Evolutionary conservation across 2,329 filamentous ascomycete species (phyloP), one percentile per base, ranked within the genome.

Genomic region (Talaromyces sp.): DNA sequence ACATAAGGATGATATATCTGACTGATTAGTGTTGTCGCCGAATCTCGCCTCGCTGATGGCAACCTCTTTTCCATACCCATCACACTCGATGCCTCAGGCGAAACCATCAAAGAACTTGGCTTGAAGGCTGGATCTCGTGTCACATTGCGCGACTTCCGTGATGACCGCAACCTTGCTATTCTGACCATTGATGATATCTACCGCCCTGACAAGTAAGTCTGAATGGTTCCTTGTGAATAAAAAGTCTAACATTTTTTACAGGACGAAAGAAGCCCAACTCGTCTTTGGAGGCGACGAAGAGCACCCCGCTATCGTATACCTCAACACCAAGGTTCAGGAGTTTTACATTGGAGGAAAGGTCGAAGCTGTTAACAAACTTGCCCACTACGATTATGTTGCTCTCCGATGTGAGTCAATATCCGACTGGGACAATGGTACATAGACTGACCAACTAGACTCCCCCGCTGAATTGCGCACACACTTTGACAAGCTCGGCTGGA

Each of bases 401-500:
- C 87, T 98, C 66, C 89, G 95, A 84, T 98, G 91, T 92, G 85
- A 80, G 89, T 79, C 61, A 35, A 33, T 22, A 31, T n/a, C 13
- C 48, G 31, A 24, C 13, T 8, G 1, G 33, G 11, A 31, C 3
- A 39, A 62, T 47, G 37, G 37, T 8, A 39, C 4, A 16, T 62
- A 56, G 52, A 37, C 70, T 74, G 66, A 70, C 33, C 60, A 16
- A 45, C 24, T 57, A 93, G 90, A 94, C 82, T 96, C 95, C 11
- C 95, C 95, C 69, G 90, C 95, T 58, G 95, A 99, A 83, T 86
- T 99, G 74, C 92, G 95, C 74, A 84, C 92, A 70, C 94, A 98
- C 85, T 99, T 99, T 77, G 95, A 98, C 86, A 99, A 99, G 87
- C 92, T 99, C 73, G 95, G 95, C 82, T 99, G 95, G 95, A 89